These are phyloP conservation scores for Nepenthes mirabilis DNA, from an alignment of 148 eudicot genomes.

Conservation along the genomic window DNA sequence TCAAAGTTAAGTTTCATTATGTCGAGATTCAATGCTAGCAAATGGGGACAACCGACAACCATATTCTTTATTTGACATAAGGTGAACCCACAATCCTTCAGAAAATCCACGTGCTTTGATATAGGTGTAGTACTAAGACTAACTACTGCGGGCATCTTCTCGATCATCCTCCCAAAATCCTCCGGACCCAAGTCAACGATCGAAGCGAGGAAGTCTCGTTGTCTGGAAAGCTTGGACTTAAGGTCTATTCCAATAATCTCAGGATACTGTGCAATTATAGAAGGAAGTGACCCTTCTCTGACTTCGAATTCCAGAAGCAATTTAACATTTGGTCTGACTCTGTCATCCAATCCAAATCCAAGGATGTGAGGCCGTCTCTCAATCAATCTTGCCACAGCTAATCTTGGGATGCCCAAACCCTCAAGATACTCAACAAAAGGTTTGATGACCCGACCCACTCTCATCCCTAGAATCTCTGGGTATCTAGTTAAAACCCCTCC, in stretches of 20 bases:
- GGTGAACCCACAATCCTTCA: slow-evolving; percentile 59
- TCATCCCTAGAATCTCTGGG: slow-evolving; percentile 90
- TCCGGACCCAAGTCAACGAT: slow-evolving; percentile 36
- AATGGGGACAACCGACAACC: slow-evolving; percentile 87
- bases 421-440: slow-evolving; percentile 89
- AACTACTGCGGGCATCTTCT: slow-evolving; percentile 85
- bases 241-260: slow-evolving; percentile 80
- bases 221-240: slow-evolving; percentile 45
- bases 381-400: slow-evolving; percentile 80
- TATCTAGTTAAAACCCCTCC: slow-evolving; percentile 69
- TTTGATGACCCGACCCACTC: slow-evolving; percentile 81
- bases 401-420: slow-evolving; percentile 56
- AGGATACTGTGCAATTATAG: slow-evolving; percentile 84
- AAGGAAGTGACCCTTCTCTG: slow-evolving; percentile 52
- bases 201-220: slow-evolving; percentile 33
- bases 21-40: slow-evolving; percentile 81
- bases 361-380: slow-evolving; percentile 85
- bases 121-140: slow-evolving; percentile 50
- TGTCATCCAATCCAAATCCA: slow-evolving; percentile 65
- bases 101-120: slow-evolving; percentile 70
- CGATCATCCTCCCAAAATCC: slow-evolving; percentile 65
- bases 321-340: slow-evolving; percentile 63
- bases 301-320: slow-evolving; percentile 49
- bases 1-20: slow-evolving; percentile 79
- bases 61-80: slow-evolving; percentile 45